A percentile compares a stretch with the other conserved stretches of the same genome.
phyloP scores from a whole-genome alignment of 2,329 filamentous ascomycete species.

The Acephala macrosclerotiorum region DNA sequence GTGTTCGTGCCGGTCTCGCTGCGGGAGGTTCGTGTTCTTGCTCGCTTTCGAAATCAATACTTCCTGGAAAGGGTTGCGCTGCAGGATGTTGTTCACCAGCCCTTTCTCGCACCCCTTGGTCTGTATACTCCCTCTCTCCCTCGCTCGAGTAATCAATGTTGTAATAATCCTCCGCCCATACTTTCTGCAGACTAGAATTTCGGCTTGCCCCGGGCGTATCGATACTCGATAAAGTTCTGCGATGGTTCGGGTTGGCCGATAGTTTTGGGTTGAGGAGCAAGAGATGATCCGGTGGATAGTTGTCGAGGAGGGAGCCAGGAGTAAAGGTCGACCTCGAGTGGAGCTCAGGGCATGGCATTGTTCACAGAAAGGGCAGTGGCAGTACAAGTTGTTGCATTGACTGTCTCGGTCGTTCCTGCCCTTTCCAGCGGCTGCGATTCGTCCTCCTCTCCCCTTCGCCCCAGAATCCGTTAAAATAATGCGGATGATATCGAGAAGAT shows the following conservation, averaged over 20 bases:
- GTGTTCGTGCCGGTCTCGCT: constrained; percentile 29
- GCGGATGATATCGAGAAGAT: constrained; percentile 10
- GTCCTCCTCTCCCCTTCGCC: neutral
- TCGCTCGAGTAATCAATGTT: constrained; percentile 27
- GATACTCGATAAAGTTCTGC: constrained; percentile 23
- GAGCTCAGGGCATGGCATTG: constrained; percentile 21
- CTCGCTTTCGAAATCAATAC: constrained; percentile 22
- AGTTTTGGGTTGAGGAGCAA: constrained; percentile 18
- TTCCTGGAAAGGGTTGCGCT: constrained; percentile 20
- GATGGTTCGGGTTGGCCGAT: constrained; percentile 13
- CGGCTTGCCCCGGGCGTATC: constrained; percentile 24
- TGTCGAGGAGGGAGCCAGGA: constrained; percentile 14
- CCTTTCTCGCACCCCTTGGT: constrained; percentile 13
- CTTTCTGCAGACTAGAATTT: constrained; percentile 37
- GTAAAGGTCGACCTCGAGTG: neutral
- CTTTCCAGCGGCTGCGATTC: constrained; percentile 17
- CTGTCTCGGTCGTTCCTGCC: constrained; percentile 30
- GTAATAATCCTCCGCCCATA: constrained; percentile 39
- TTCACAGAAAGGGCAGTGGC: constrained; percentile 15
- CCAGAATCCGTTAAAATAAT: neutral
- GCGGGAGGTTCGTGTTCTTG: constrained; percentile 31
- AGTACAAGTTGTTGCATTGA: constrained; percentile 29
- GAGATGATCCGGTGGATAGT: constrained; percentile 12
- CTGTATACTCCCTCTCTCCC: constrained; percentile 22
- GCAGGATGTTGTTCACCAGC: constrained; percentile 20